Percentiles rank a stretch among this genome's conserved stretches.
Conservation (phyloP, 768 basidiomycete genomes). For the Boletus reticulatus region DNA sequence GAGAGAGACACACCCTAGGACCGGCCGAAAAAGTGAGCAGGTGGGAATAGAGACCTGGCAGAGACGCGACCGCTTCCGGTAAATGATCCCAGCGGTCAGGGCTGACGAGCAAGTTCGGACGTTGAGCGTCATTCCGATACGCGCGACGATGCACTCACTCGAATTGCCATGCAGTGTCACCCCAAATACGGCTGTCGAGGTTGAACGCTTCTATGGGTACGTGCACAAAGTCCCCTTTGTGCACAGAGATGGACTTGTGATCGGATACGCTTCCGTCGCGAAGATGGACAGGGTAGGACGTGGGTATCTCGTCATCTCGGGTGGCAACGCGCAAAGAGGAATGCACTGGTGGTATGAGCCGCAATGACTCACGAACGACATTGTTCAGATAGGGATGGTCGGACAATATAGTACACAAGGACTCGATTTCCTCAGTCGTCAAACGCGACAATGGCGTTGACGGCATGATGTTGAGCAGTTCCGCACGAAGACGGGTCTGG, state of each 20-base stretch:
- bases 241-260: slow-evolving; percentile 45
- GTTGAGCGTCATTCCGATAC: slow-evolving; percentile 5
- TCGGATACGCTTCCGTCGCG: slow-evolving; percentile 45
- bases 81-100: slow-evolving; percentile 82
- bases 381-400: slow-evolving; percentile 73
- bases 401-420: slow-evolving; percentile 54
- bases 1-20: slow-evolving; percentile 57
- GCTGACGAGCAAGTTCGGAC: slow-evolving; percentile 34
- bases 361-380: slow-evolving; percentile 69
- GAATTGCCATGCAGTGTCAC: slow-evolving; percentile 78
- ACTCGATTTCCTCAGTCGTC: slow-evolving; percentile 63
- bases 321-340: slow-evolving; percentile 78
- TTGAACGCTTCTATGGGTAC: slow-evolving; percentile 80
- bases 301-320: slow-evolving; percentile 75
- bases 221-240: slow-evolving; percentile 73
- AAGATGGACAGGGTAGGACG: slow-evolving; percentile 56
- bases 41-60: slow-evolving; percentile 72
- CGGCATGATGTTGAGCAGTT: slow-evolving; percentile 52
- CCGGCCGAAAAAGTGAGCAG: slow-evolving; percentile 78
- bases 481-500: slow-evolving; percentile 70
- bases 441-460: slow-evolving; percentile 42
- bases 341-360: slow-evolving; percentile 79
- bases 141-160: slow-evolving; percentile 44
- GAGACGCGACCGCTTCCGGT: slow-evolving; percentile 61
- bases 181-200: slow-evolving; percentile 76